These are phyloP conservation scores for Pythium brassicae DNA, from an alignment of 352 stramenopile species.

Conservation along the genomic window DNA sequence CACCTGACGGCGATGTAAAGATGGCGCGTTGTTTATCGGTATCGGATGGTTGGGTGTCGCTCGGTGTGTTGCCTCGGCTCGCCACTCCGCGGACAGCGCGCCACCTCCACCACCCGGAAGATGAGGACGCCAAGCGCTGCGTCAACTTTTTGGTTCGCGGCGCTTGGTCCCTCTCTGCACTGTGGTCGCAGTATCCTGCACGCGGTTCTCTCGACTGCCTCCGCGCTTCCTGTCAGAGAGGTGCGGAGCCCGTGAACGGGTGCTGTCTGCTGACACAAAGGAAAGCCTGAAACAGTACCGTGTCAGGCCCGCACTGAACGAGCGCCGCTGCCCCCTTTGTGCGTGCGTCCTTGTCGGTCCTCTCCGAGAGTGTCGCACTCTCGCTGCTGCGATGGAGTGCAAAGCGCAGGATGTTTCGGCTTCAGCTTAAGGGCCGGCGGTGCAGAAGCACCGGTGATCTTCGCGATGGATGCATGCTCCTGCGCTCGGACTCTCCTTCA, in stretches of 20 bases:
- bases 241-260: not conserved
- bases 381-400: not conserved
- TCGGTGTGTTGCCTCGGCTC: too few species aligned
- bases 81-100: too few species aligned
- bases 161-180: not conserved
- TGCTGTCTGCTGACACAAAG: not conserved
- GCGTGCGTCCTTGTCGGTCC: not conserved
- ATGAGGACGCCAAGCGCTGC: conserved; percentile 2
- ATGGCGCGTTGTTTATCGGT: too few species aligned
- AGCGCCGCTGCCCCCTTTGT: conserved; percentile 2
- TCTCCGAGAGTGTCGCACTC: not conserved
- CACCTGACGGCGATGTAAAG: too few species aligned
- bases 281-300: not conserved
- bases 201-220: not conserved
- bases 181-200: conserved; percentile 1
- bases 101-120: not conserved
- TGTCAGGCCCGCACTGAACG: not conserved
- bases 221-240: not conserved
- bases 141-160: conserved; percentile 5
- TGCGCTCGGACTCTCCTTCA: too few species aligned
- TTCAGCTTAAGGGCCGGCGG: not conserved
- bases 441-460: not conserved
- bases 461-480: too few species aligned
- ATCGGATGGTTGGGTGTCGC: too few species aligned
- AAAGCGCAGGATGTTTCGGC: not conserved